Evolutionary conservation across 495 filamentous ascomycete genomes (phyloP).

Genomic region (Platismatia glauca): DNA sequence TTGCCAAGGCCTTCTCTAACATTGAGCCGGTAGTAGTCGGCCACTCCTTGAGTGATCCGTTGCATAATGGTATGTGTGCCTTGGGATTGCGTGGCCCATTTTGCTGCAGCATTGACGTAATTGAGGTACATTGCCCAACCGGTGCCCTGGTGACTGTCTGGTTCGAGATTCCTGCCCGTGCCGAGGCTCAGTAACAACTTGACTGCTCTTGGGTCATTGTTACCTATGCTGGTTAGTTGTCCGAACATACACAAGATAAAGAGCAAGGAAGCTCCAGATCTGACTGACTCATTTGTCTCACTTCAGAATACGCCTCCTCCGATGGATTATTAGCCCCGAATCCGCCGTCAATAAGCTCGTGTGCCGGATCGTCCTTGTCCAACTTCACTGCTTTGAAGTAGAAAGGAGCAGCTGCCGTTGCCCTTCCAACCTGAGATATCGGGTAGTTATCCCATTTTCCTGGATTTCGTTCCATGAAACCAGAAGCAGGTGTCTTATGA

Average conservation of each 20-base stretch:
- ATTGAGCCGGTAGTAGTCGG: conserved; percentile 15
- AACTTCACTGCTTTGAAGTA: conserved; percentile 37
- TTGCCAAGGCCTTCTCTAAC: conserved; percentile 16
- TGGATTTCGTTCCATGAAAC: conserved; percentile 26
- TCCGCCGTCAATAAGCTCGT: conserved; percentile 22
- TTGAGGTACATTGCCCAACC: background rate
- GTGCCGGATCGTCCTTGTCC: conserved; percentile 13
- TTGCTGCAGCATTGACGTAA: conserved; percentile 9
- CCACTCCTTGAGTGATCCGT: background rate
- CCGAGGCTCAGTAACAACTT: conserved; percentile 27
- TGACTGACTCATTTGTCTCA: conserved; percentile 10
- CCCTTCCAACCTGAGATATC: conserved; percentile 44
- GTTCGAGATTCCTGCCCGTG: conserved; percentile 21
- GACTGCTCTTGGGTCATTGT: conserved; percentile 2
- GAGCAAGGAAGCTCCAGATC: too few relatives aligned
- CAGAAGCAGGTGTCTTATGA: background rate
- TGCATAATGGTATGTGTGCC: conserved; percentile 2
- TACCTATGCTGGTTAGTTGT: background rate
- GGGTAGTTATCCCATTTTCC: conserved; percentile 22
- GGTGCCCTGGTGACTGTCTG: background rate
- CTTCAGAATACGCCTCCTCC: conserved; percentile 18
- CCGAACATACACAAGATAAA: too few relatives aligned
- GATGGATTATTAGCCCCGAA: conserved; percentile 30
- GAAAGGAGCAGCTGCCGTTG: conserved; percentile 43
- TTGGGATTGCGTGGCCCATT: conserved; percentile 16